Base-by-base conservation (phyloP, 2,329 filamentous ascomycete genomes). In the Celoporthe dispersa region DNA sequence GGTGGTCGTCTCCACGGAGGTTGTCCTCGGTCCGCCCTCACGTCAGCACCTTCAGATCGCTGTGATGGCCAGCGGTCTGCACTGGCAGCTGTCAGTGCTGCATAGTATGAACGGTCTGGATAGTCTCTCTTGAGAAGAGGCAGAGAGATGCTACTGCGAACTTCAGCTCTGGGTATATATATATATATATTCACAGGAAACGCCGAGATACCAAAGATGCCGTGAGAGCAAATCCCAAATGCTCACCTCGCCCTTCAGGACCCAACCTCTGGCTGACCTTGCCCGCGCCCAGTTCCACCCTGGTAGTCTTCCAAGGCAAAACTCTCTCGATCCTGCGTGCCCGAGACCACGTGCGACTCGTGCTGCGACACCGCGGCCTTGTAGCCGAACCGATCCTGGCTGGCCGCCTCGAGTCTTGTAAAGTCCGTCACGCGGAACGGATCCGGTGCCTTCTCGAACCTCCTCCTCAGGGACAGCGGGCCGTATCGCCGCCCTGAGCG, bases 341-440 rank as follows among this genome's bases (percentile, higher is more conserved):
- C 12, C 37, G 39, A 28, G 35, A 51, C 39, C 39, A 16, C 19
- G 7, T n/a, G 37, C 16, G 22, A 64, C 28, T 64, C 61, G 16
- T 48, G 11, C 39, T 64, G 39, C 41, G 62, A 64, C 8, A 19
- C 39, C 39, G 16, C 48, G 39, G 41, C 41, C 25, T 51, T 64
- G 39, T 25, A 48, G 39, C 62, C 62, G 16, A 64, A 64, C 14
- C 31, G 62, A 16, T 64, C 62, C 62, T 48, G 62, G 25, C 62
- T 64, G 41, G 25, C 62, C 16, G 39, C 62, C 39, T 64, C 62
- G 28, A 64, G 62, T 28, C 62, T 51, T 16, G 62, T 64, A 19
- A 64, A 64, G 39, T 64, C 41, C 11, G 62, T 64, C 12, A 64
- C 62, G 19, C 62, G 62, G 41, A 64, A 64, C 1, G 62, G 62